phyloP scores from a whole-genome alignment of 345 rosid genomes.

The Camelina laxa region DNA sequence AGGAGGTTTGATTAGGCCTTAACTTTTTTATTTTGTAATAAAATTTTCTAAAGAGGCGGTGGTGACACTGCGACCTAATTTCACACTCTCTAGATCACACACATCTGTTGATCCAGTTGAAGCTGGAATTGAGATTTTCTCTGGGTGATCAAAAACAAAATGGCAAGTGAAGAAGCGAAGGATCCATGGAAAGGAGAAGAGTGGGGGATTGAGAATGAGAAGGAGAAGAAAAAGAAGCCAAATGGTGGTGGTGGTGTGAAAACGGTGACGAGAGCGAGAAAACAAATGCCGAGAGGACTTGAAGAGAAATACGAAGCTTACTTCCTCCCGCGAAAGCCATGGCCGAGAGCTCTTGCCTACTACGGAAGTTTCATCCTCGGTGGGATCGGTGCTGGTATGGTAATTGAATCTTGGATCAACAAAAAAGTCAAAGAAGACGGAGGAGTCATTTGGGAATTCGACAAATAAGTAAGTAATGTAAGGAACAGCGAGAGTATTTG shows the following conservation, averaged over 20 bases:
- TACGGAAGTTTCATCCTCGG: constrained; percentile 83
- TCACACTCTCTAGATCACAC: neutral
- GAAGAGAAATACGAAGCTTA: constrained; percentile 89
- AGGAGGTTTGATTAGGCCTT: neutral
- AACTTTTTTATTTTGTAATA: neutral
- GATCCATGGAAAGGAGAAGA: constrained; percentile 92
- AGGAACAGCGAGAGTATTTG: neutral
- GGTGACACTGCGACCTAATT: neutral
- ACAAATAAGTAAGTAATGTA: constrained; percentile 29
- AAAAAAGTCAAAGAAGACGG: constrained; percentile 68
- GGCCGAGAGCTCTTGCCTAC: constrained; percentile 63
- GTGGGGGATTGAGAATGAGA: constrained; percentile 75
- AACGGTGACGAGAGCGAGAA: constrained; percentile 51
- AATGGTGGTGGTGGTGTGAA: constrained; percentile 45
- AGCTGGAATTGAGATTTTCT: neutral
- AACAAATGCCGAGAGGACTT: constrained; percentile 77
- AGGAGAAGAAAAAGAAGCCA: constrained; percentile 69
- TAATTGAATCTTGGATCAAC: constrained; percentile 85
- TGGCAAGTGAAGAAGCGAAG: constrained; percentile 69
- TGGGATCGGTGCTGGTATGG: constrained; percentile 92
- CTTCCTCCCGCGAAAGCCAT: constrained; percentile 78
- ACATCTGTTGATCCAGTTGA: neutral
- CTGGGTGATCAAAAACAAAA: constrained; percentile 10
- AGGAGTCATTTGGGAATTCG: constrained; percentile 47
- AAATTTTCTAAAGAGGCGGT: neutral